phyloP scores from a whole-genome alignment of 805 yeast species.

The Ogataea allantospora region DNA sequence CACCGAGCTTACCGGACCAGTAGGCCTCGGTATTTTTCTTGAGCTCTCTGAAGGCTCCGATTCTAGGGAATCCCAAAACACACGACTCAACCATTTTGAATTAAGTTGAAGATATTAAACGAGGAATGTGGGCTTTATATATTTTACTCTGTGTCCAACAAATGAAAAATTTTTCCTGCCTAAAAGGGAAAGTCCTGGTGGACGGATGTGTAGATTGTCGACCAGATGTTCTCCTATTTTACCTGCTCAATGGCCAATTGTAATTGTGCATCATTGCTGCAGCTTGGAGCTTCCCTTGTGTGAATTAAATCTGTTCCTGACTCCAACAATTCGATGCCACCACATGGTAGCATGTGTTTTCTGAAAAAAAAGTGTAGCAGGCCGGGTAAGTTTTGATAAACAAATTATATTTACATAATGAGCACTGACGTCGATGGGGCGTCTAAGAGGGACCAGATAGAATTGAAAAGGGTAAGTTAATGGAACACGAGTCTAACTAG shows the following conservation, averaged over 20 bases:
- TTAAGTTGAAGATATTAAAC: slow-evolving; percentile 7
- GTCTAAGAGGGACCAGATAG: slow-evolving; percentile 22
- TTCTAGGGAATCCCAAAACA: slow-evolving; percentile 99
- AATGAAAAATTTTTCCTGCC: slow-evolving; percentile 20
- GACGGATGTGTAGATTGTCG: slow-evolving; percentile 4
- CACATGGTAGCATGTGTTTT: slow-evolving; percentile 14
- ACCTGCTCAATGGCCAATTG: background rate
- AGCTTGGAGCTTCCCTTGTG: background rate
- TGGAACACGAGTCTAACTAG: slow-evolving; percentile 2
- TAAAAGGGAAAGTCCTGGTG: slow-evolving; percentile 11
- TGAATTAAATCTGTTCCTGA: background rate
- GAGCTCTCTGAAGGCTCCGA: slow-evolving; percentile 98
- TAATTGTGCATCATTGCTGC: background rate
- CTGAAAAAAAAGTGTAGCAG: background rate
- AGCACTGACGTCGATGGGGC: slow-evolving; percentile 5
- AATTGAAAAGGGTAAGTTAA: slow-evolving; percentile 20
- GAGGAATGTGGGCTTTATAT: slow-evolving; percentile 9
- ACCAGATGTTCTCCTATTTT: background rate
- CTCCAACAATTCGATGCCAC: slow-evolving; percentile 8
- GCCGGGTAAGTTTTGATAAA: slow-evolving; percentile 9
- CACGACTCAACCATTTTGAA: slow-evolving; percentile 88
- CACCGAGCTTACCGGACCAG: slow-evolving; percentile 93
- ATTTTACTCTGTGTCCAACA: slow-evolving; percentile 15
- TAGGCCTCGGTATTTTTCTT: slow-evolving; percentile 98
- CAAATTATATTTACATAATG: slow-evolving; percentile 2